Conservation (phyloP, 139 green algal genomes). For the Medakamo hakoo region DNA sequence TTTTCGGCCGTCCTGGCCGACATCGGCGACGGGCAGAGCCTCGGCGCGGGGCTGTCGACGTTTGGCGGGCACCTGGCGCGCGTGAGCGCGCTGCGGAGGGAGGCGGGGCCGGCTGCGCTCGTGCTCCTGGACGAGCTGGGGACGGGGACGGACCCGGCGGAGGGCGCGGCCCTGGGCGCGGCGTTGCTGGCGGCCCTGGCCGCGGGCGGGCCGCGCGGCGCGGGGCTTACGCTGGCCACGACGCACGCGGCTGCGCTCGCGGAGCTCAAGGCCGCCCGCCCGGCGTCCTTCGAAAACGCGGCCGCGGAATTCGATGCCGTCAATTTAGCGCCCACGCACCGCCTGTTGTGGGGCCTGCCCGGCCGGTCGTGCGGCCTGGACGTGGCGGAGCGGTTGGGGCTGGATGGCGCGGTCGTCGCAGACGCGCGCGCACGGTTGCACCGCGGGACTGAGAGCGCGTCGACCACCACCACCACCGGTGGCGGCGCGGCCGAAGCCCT, state of each 20-base stretch:
- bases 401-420: conserved; percentile 42
- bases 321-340: conserved; percentile 62
- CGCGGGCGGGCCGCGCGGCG: conserved; percentile 24
- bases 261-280: not conserved
- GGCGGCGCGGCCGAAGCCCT: no score
- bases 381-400: conserved; percentile 55
- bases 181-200: conserved; percentile 52
- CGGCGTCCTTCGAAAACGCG: conserved; percentile 57
- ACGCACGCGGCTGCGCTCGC: conserved; percentile 45
- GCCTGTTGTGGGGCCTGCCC: conserved; percentile 69
- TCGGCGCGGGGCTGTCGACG: conserved; percentile 81
- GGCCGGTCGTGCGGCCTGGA: conserved; percentile 63
- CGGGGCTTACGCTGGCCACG: conserved; percentile 57
- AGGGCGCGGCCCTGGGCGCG: conserved; percentile 77
- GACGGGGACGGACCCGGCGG: conserved; percentile 77
- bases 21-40: conserved; percentile 68
- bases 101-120: conserved; percentile 50
- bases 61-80: conserved; percentile 75
- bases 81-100: conserved; percentile 36
- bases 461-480: no score
- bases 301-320: conserved; percentile 76
- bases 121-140: conserved; percentile 94
- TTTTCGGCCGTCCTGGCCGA: conserved; percentile 72
- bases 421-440: conserved; percentile 34
- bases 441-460: no score